Base-by-base conservation (phyloP, 352 stramenopile genomes). In the Globisporangium cylindrosporum region DNA sequence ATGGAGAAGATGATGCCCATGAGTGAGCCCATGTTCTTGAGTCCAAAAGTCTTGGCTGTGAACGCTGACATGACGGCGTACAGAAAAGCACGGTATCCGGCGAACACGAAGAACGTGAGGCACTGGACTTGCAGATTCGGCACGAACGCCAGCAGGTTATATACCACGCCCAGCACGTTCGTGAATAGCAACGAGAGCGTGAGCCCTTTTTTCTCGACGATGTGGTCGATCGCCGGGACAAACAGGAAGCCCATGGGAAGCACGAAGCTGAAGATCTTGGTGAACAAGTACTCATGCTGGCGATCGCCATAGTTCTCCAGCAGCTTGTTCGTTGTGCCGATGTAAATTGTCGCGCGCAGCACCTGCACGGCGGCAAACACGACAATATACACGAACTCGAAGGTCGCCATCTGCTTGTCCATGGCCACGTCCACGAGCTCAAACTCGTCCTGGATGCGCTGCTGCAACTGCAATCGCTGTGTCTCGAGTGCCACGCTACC, bases 51-150 rank as follows among this genome's bases (percentile, higher is more conserved):
- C 71, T 95, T 95, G 56, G 87, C 88, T 0, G 84, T 91, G 72
- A 95, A 96, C 2, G 88, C 83, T 32, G 89, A 94, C 67, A 96
- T 91, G 32, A 91, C 87, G 1, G 89, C 88, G 58, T 96, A 96
- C 62, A 96, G 66, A 70, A 95, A 96, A 18, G 88, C 89, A 15
- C 89, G 88, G 69, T 90, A 96, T 15, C 81, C 85, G 0, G 89
- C 92, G 59, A 96, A 96, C 0, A 94, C 54, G 65, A 92, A 80
- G 70, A 94, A 94, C 5, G 87, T 82, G 15, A 90, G 18, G 46
- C 77, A 86, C 59, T 96, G 89, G 14, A 94, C 54, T 3, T 75
- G 68, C 1, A 95, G 77, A 25, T 61, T 79, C 22, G 88, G 89
- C 4, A 94, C 73, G 18, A 96, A 75, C 64, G 82, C 73, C 41